Evolutionary conservation across 495 filamentous ascomycete genomes (phyloP), one percentile per base, ranked within the genome.

Genomic region (Oidiodendron maius): DNA sequence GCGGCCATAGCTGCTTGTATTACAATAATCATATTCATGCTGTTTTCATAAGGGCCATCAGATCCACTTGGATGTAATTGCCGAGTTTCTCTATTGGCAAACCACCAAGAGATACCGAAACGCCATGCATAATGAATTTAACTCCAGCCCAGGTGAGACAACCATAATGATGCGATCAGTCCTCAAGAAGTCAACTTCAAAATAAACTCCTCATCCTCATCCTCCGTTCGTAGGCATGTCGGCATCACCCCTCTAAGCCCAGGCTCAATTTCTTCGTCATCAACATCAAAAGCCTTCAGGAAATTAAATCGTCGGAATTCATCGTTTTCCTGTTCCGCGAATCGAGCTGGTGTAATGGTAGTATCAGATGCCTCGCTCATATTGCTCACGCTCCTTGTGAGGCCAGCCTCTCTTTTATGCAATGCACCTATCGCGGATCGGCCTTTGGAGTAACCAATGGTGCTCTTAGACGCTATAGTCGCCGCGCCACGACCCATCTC

Each of bases 371-470:
- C 50, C n/a, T 61, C 58, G 1, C 67, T 71, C 23, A 60, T 62
- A 51, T 37, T 68, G 65, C 55, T 72, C 56, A 57, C 51, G 23
- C 46, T 56, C 34, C 53, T 26, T 8, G 41, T 40, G 11, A 60
- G 40, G 22, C 45, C 55, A 52, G 42, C 50, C 41, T 21, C 38
- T 45, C 62, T 23, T 57, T 56, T 61, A 9, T 64, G 57, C 11
- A 74, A 57, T 4, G 61, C 59, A 4, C 63, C 62, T 1, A 83
- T 83, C 12, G 82, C 75, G 13, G 71, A 73, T 13, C 89, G 75
- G 22, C 90, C 88, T 59, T 84, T 87, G 43, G 78, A 81, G 60
- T 90, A 91, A 5, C 89, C 89, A 22, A 96, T 65, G 0, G 90
- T 95, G 39, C 77, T 85, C 44, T 78, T 77, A 11, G 89, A 91